Percentiles rank a stretch among this genome's conserved stretches.
Evolutionary conservation across 2,329 filamentous ascomycete genomes (phyloP).

Genomic region (Colletotrichum acutatum): DNA sequence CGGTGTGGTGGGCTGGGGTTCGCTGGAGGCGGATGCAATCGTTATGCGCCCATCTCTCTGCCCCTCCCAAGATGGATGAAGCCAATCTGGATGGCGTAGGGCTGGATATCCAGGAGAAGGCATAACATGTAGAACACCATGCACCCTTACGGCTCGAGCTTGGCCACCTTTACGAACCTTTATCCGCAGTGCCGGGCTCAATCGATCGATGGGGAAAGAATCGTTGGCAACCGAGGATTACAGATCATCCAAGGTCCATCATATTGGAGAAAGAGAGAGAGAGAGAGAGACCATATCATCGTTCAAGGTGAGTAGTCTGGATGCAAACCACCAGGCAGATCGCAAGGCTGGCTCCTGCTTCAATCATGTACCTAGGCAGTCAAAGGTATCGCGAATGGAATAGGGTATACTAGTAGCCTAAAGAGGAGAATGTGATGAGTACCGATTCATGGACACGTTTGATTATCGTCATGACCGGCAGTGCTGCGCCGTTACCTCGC

Average conservation of each 20-base stretch:
- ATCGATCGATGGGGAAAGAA: background rate
- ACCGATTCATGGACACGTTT: background rate
- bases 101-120: background rate
- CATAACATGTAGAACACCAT: background rate
- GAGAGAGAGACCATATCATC: background rate
- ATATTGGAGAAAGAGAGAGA: background rate
- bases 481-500: background rate
- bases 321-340: background rate
- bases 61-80: background rate
- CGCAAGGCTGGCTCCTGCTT: too few species aligned
- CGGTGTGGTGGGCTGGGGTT: background rate
- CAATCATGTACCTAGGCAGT: background rate
- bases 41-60: background rate
- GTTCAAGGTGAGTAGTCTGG: background rate
- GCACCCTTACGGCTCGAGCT: background rate
- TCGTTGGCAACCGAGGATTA: background rate
- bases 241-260: background rate
- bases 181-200: background rate
- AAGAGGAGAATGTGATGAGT: background rate
- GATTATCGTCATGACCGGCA: background rate
- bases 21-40: background rate
- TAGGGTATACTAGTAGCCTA: background rate
- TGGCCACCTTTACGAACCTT: too few species aligned
- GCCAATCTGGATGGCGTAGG: conserved; percentile 2
- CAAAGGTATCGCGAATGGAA: background rate